Conservation (phyloP, 352 stramenopile species). For the Phytophthora vignae region DNA sequence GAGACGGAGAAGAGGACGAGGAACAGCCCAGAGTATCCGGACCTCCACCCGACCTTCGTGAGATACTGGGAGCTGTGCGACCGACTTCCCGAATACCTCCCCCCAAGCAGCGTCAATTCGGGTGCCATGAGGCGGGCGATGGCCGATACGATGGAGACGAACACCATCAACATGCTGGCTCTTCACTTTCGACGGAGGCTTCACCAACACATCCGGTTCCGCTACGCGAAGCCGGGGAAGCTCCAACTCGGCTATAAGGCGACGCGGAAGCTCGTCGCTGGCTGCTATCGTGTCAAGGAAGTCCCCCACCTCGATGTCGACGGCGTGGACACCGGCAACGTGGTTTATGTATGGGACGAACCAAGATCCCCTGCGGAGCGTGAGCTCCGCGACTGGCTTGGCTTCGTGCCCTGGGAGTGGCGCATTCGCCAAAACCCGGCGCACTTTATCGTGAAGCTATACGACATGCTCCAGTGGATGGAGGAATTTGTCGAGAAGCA, state of each 20-base stretch:
- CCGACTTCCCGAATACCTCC: too few species aligned
- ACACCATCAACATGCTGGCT: background rate
- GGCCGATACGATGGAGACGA: too few species aligned
- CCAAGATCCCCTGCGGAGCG: background rate
- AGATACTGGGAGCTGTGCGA: too few species aligned
- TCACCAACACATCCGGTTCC: background rate
- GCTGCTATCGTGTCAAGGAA: background rate
- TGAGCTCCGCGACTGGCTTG: background rate
- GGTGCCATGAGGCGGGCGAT: too few species aligned
- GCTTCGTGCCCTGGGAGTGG: background rate
- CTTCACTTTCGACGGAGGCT: background rate
- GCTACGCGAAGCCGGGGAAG: background rate
- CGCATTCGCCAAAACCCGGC: background rate
- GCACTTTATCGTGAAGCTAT: background rate
- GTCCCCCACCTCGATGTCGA: background rate
- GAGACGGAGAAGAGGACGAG: too few species aligned
- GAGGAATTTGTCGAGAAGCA: background rate
- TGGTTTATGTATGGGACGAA: background rate
- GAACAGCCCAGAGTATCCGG: too few species aligned
- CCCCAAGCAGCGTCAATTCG: too few species aligned
- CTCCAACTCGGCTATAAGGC: background rate
- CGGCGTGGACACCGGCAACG: too few species aligned
- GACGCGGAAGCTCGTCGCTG: background rate
- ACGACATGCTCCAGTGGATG: background rate
- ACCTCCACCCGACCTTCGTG: too few species aligned